Conservation (phyloP, 352 stramenopile species). For the Aphanomyces astaci region DNA sequence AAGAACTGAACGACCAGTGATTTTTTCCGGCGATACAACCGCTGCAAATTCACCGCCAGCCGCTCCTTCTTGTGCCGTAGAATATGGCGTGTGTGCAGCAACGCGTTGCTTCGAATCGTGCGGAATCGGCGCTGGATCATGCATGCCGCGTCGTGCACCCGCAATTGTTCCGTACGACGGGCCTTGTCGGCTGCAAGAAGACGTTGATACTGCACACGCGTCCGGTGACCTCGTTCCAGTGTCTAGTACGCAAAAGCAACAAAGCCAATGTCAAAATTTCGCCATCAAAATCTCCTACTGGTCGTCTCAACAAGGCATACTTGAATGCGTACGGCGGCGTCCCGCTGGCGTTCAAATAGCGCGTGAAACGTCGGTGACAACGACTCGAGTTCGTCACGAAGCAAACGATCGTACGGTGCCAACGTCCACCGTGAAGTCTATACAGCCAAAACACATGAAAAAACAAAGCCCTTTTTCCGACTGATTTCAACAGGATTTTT, state of each 20-base stretch:
- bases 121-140: constrained; percentile 30
- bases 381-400: constrained; percentile 42
- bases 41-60: constrained; percentile 41
- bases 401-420: constrained; percentile 39
- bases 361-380: constrained; percentile 39
- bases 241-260: too few species aligned
- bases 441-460: too few species aligned
- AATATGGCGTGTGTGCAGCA: constrained; percentile 36
- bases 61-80: constrained; percentile 30
- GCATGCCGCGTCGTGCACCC: constrained; percentile 24
- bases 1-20: constrained; percentile 8
- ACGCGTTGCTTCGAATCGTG: constrained; percentile 25
- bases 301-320: constrained; percentile 27
- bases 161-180: constrained; percentile 14
- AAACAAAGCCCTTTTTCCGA: too few species aligned
- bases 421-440: neutral
- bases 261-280: too few species aligned
- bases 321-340: constrained; percentile 33
- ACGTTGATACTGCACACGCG: constrained; percentile 27
- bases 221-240: constrained; percentile 38
- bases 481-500: too few species aligned
- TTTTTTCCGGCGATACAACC: constrained; percentile 28
- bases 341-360: constrained; percentile 40
- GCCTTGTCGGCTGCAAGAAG: constrained; percentile 18
- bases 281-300: too few species aligned